Conservation (phyloP, 2,329 filamentous ascomycete species). For the Orbilia brochopaga region DNA sequence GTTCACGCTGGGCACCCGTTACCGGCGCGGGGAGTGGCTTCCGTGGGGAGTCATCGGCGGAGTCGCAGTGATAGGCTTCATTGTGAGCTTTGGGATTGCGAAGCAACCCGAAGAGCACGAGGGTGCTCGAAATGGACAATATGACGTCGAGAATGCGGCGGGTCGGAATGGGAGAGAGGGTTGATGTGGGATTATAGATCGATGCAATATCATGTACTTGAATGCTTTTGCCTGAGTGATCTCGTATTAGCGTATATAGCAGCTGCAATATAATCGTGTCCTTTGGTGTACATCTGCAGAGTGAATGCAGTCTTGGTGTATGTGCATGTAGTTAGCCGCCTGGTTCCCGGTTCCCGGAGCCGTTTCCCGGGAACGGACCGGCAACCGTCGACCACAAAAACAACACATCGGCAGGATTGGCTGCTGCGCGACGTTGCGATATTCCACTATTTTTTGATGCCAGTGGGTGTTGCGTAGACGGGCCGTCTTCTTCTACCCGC, state of each 20-base stretch:
- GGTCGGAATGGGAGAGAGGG: background rate
- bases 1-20: conserved; percentile 76
- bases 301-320: too few relatives aligned
- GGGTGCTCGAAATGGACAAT: conserved; percentile 63
- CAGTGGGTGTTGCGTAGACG: too few relatives aligned
- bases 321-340: too few relatives aligned
- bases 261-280: too few relatives aligned
- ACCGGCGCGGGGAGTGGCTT: conserved; percentile 80
- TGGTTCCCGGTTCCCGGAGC: background rate
- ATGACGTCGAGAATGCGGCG: conserved; percentile 15
- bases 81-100: conserved; percentile 78
- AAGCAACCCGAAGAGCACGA: conserved; percentile 58
- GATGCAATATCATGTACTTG: background rate
- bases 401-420: conserved; percentile 6
- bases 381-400: conserved; percentile 11
- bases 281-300: too few relatives aligned
- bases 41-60: conserved; percentile 88
- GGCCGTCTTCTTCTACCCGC: background rate
- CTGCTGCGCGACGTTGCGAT: background rate
- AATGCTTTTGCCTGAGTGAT: background rate
- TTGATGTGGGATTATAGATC: background rate
- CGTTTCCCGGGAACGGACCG: background rate
- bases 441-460: background rate
- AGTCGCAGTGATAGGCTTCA: conserved; percentile 78
- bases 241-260: background rate